These are phyloP conservation scores for Ascochyta viciae-villosae DNA, from an alignment of 2,329 filamentous ascomycete genomes.

Conservation along the genomic window DNA sequence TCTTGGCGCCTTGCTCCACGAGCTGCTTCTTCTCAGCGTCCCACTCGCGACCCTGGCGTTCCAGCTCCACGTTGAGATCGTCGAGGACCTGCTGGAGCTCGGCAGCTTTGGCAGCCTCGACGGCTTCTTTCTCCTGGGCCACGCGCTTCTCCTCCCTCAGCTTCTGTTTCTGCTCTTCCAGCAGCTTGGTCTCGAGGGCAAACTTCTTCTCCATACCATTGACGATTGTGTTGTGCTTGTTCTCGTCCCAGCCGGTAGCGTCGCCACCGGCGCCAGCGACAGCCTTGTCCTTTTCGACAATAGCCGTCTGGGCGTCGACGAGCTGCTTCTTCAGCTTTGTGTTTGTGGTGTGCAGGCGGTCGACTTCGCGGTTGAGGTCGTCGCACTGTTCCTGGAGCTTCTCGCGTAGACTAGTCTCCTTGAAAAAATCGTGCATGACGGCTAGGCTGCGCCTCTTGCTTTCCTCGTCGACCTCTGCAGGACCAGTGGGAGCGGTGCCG, in stretches of 20 bases:
- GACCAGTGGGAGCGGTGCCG: slow-evolving; percentile 43
- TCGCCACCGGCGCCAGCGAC: slow-evolving; percentile 28
- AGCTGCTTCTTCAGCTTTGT: slow-evolving; percentile 42
- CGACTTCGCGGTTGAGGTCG: slow-evolving; percentile 41
- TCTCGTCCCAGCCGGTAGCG: slow-evolving; percentile 23
- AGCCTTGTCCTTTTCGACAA: slow-evolving; percentile 42
- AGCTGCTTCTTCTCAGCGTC: slow-evolving; percentile 47
- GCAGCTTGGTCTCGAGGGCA: slow-evolving; percentile 41
- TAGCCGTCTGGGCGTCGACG: slow-evolving; percentile 38
- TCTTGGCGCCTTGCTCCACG: slow-evolving; percentile 39
- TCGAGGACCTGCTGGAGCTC: slow-evolving; percentile 47
- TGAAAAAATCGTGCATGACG: slow-evolving; percentile 51
- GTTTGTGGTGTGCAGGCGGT: slow-evolving; percentile 41
- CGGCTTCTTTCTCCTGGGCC: slow-evolving; percentile 39
- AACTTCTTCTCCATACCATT: slow-evolving; percentile 48
- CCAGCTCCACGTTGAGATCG: slow-evolving; percentile 46
- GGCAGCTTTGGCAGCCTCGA: slow-evolving; percentile 40
- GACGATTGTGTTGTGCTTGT: slow-evolving; percentile 36
- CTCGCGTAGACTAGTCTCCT: slow-evolving; percentile 47
- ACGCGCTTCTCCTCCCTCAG: slow-evolving; percentile 42
- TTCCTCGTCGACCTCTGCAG: slow-evolving; percentile 41
- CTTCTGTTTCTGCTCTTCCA: slow-evolving; percentile 41
- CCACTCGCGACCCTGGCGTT: slow-evolving; percentile 45
- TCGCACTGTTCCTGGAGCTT: slow-evolving; percentile 46
- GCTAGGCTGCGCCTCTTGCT: slow-evolving; percentile 42